Conservation (phyloP, 345 rosid genomes). For the Pugionium cornutum region DNA sequence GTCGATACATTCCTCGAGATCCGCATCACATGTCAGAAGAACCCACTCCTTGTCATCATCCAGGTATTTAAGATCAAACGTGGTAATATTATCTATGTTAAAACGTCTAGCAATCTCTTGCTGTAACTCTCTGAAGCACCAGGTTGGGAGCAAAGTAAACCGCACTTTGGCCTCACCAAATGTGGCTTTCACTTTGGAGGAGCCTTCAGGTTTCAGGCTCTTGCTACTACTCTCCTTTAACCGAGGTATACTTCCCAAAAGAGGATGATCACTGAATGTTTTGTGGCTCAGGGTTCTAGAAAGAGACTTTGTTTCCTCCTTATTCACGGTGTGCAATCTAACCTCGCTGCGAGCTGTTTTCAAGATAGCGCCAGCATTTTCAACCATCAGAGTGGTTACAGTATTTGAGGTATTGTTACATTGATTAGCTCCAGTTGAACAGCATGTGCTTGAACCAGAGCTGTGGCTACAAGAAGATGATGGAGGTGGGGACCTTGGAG, state of each 20-base stretch:
- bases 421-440: slow-evolving; percentile 65
- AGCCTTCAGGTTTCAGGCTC: slow-evolving; percentile 32
- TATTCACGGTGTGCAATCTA: slow-evolving; percentile 51
- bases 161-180: slow-evolving; percentile 67
- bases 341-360: slow-evolving; percentile 67
- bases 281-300: slow-evolving; percentile 69
- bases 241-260: slow-evolving; percentile 41
- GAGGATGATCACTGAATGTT: slow-evolving; percentile 48
- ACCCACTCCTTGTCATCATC: slow-evolving; percentile 81
- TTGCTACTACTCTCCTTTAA: slow-evolving; percentile 38
- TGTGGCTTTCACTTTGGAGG: slow-evolving; percentile 61
- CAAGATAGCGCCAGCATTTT: slow-evolving; percentile 45
- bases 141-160: slow-evolving; percentile 55
- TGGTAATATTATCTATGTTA: slow-evolving; percentile 42
- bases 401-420: slow-evolving; percentile 33
- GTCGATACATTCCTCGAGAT: slow-evolving; percentile 86
- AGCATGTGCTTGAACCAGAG: slow-evolving; percentile 73
- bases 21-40: slow-evolving; percentile 71
- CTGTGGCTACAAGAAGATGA: slow-evolving; percentile 80
- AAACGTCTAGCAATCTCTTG: slow-evolving; percentile 63
- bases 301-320: slow-evolving; percentile 54
- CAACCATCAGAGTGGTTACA: slow-evolving; percentile 38
- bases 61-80: slow-evolving; percentile 60
- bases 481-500: slow-evolving; percentile 54
- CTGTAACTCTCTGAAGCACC: slow-evolving; percentile 55